Base-by-base conservation (phyloP, 345 rosid species). In the Eucalyptus victrix region DNA sequence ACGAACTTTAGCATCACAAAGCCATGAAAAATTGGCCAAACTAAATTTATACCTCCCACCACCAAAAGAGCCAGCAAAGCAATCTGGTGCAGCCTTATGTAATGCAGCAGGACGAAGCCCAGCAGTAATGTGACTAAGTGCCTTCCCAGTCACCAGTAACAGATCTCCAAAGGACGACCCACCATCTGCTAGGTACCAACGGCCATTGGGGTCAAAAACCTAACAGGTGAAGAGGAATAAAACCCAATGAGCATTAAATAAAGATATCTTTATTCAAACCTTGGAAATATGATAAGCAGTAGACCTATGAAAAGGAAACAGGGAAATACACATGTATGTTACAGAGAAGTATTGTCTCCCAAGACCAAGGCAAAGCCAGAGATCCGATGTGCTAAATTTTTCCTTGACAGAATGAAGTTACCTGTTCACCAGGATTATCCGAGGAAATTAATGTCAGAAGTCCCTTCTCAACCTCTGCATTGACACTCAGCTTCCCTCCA, bases 181-280 rank as follows among this genome's bases (percentile, higher is more conserved):
- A 89, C 90, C 93, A 94, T 96, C 99, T 93, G 99, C 99, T 87
- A 94, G 89, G 95, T 95, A 98, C 99, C 99, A 98, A 58, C 93
- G 98, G 89, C 99, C 98, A 90, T 97, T 96, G 89, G 98, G 98
- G 89, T 98, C 99, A 93, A 98, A 96, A 83, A 98, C 99, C 99
- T 98, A 91, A 17, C 45, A 88, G 40, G 40, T 24, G 28, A 65
- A 26, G 28, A 67, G 49, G 24, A 80, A 87, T 8, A 58, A 65
- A 49, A 62, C 44, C 37, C 47, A 87, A 87, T 87, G 23, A 87
- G 44, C 40, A 53, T 19, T 14, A 3, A 23, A 21, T 50, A 49
- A 34, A 49, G 34, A 50, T 30, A 49, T 14, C 37, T 16, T 10
- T 47, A 6, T 85, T 47, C 54, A 44, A 47, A 26, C 37, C 81